Evolutionary conservation across 495 filamentous ascomycete genomes (phyloP), one percentile per base, ranked within the genome.

Genomic region (Aspergillus bridgeri): DNA sequence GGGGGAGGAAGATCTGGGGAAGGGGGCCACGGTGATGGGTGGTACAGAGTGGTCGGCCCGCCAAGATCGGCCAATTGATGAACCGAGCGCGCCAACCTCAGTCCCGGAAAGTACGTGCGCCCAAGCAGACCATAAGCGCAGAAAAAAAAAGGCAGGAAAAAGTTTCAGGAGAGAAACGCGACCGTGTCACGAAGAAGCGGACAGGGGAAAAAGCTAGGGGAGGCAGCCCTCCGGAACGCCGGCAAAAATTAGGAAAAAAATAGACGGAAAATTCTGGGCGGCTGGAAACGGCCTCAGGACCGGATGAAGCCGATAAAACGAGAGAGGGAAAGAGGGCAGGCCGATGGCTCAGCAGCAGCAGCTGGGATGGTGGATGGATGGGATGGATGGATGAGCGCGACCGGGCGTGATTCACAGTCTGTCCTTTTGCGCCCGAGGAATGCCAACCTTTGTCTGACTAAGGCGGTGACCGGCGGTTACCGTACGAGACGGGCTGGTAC

Each of bases 11-110:
- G 51, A 48, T 65, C 65, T 65, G 45, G 64, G 67, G 63, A 79
- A 76, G 33, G 75, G 74, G 71, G 76, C 75, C 73, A 77, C 71
- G 70, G 61, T 79, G 73, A 55, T 59, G 53, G 45, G 51, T 56
- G 42, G 54, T 52, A 56, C 53, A 53, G n/a, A n/a, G 45, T 56
- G 57, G 57, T 58, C 47, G 58, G 48, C 46, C 43, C 54, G 52
- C 56, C 51, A 56, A 57, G 58, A 50, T 42, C 29, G 51, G 62
- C 51, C 46, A 54, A 43, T 45, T 27, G 23, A 53, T 44, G 44
- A 20, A 24, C 42, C 21, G 29, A 50, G 45, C 27, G 48, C n/a
- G n/a, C n/a, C n/a, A n/a, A 48, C 29, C 21, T 25, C 19, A 53
- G 29, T 27, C 54, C 49, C 42, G 42, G 22, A 48, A 25, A 52